These are phyloP conservation scores for Peronospora farinosa DNA, from an alignment of 352 stramenopile species.

Conservation along the genomic window DNA sequence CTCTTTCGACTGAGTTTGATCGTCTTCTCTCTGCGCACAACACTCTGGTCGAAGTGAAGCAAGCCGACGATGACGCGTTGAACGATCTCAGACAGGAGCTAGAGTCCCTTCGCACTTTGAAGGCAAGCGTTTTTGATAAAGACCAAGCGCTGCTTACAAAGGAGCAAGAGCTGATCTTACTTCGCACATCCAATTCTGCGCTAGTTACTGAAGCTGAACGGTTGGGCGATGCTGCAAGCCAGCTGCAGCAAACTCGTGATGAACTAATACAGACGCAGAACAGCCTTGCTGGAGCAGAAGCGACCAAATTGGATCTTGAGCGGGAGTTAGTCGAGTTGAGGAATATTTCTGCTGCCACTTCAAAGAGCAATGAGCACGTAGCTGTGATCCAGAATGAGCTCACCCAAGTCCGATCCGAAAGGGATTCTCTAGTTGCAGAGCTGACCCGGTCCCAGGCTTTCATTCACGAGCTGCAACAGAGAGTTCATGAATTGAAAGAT, in stretches of 20 bases:
- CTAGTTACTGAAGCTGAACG: constrained; percentile 23
- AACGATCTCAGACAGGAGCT: constrained; percentile 26
- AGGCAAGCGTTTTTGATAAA: constrained; percentile 14
- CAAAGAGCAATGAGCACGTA: constrained; percentile 34
- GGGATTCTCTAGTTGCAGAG: constrained; percentile 17
- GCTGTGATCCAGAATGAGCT: constrained; percentile 24
- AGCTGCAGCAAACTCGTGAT: constrained; percentile 30
- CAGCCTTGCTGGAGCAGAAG: constrained; percentile 32
- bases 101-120: constrained; percentile 23
- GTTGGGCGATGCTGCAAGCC: constrained; percentile 27
- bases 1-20: constrained; percentile 37
- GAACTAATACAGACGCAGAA: constrained; percentile 27
- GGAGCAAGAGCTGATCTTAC: constrained; percentile 28
- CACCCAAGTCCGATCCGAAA: constrained; percentile 22
- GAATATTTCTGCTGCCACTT: constrained; percentile 27
- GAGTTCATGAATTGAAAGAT: constrained; percentile 25
- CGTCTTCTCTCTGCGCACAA: constrained; percentile 29
- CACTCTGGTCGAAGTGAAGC: constrained; percentile 25
- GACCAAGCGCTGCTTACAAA: constrained; percentile 25
- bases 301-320: constrained; percentile 21
- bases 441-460: constrained; percentile 16
- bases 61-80: constrained; percentile 18
- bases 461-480: constrained; percentile 26
- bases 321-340: constrained; percentile 37
- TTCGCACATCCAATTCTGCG: constrained; percentile 19